phyloP scores from a whole-genome alignment of 2,329 filamentous ascomycete genomes.

The Aspergillus spinulosporus region DNA sequence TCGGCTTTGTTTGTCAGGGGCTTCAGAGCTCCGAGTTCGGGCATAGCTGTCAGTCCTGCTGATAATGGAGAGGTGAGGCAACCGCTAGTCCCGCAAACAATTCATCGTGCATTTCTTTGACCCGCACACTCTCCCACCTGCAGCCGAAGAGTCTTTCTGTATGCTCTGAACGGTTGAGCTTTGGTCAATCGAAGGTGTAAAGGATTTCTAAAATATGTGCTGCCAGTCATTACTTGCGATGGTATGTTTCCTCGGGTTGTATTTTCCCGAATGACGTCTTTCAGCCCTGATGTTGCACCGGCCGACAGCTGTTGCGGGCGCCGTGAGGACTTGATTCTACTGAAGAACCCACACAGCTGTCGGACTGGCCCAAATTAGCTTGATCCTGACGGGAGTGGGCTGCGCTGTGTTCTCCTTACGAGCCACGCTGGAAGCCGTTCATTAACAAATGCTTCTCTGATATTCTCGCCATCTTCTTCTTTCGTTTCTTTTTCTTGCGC shows the following conservation, averaged over 20 bases:
- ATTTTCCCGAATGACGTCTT: neutral
- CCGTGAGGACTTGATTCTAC: slow-evolving; percentile 9
- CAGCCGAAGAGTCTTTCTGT: neutral
- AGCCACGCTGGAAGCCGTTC: slow-evolving; percentile 7
- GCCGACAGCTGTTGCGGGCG: neutral
- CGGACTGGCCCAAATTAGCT: slow-evolving; percentile 10
- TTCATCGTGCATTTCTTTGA: slow-evolving; percentile 25
- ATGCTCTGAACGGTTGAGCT: neutral
- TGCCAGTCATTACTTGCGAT: neutral
- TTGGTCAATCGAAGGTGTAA: neutral
- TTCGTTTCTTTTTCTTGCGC: slow-evolving; percentile 8
- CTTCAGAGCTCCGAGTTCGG: neutral
- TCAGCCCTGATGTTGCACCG: neutral
- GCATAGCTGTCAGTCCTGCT: slow-evolving; percentile 4
- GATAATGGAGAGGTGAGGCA: slow-evolving; percentile 15
- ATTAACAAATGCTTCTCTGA: slow-evolving; percentile 10
- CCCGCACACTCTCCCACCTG: slow-evolving; percentile 12
- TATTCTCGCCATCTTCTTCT: slow-evolving; percentile 1
- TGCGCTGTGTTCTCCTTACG: slow-evolving; percentile 14
- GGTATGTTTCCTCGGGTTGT: neutral
- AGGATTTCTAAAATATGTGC: neutral
- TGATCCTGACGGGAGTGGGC: slow-evolving; percentile 14
- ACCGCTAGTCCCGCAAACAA: slow-evolving; percentile 24
- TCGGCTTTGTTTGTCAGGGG: slow-evolving; percentile 1
- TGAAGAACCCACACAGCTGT: slow-evolving; percentile 8